Conservation (phyloP, 768 basidiomycete genomes). For the Lactarius evosmus region DNA sequence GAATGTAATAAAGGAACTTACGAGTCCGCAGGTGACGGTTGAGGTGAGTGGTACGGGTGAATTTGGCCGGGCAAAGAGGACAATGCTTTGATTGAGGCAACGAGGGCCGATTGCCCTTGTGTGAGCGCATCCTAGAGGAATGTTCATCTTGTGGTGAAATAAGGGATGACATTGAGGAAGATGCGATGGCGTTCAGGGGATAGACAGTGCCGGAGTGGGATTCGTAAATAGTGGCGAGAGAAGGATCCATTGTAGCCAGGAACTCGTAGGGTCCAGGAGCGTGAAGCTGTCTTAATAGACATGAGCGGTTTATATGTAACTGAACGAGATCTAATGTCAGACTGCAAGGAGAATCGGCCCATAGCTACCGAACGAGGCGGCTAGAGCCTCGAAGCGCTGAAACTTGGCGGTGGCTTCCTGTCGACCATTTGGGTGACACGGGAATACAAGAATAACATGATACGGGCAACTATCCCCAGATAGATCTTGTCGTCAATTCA, state of each 20-base stretch:
- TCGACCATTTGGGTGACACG: constrained; percentile 12
- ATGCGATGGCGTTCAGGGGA: constrained; percentile 20
- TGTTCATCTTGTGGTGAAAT: constrained; percentile 23
- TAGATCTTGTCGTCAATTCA: constrained; percentile 1
- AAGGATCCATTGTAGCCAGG: constrained; percentile 9
- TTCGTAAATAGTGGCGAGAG: constrained; percentile 15
- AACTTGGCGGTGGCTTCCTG: constrained; percentile 4
- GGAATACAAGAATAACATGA: background rate
- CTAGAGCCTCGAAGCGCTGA: constrained; percentile 9
- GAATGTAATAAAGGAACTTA: constrained; percentile 34
- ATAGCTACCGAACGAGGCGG: constrained; percentile 15
- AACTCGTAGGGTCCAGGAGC: background rate
- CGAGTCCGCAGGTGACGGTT: constrained; percentile 65
- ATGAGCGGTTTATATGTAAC: constrained; percentile 23
- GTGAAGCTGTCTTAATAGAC: constrained; percentile 2
- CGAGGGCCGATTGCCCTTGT: constrained; percentile 57
- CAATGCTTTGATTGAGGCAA: constrained; percentile 64
- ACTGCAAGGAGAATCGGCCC: constrained; percentile 14
- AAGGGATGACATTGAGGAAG: constrained; percentile 22
- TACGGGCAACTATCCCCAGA: constrained; percentile 11
- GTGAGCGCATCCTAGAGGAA: constrained; percentile 47
- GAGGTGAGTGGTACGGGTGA: constrained; percentile 64
- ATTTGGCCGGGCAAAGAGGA: constrained; percentile 61
- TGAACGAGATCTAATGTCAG: background rate
- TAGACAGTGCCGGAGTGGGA: constrained; percentile 15